Percentiles rank a stretch among this genome's conserved stretches.
phyloP scores from a whole-genome alignment of 2,329 filamentous ascomycete species.

The Geoglossum cookeanum region DNA sequence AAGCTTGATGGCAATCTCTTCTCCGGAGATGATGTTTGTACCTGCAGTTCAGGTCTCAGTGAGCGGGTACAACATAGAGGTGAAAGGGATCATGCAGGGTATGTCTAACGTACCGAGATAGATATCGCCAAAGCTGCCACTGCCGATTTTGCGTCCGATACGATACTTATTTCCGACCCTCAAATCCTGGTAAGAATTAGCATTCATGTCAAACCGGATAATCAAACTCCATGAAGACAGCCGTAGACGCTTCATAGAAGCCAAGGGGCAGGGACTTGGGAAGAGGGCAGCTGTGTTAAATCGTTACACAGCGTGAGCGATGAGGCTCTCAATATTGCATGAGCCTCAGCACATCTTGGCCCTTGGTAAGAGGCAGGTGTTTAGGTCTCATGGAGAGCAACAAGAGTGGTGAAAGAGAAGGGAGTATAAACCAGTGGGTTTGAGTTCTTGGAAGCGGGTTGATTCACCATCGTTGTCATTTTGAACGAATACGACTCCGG shows the following conservation, averaged over 20 bases:
- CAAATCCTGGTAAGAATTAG: slow-evolving; percentile 48
- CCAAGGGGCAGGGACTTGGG: slow-evolving; percentile 1
- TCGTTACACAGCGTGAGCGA: neutral
- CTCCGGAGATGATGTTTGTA: slow-evolving; percentile 98
- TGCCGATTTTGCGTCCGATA: slow-evolving; percentile 97
- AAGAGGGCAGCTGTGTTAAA: slow-evolving; percentile 6
- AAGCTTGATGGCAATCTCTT: slow-evolving; percentile 99
- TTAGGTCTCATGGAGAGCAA: slow-evolving; percentile 11
- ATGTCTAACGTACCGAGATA: slow-evolving; percentile 47
- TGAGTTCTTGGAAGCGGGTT: slow-evolving; percentile 19
- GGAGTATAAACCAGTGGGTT: slow-evolving; percentile 22
- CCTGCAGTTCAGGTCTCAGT: slow-evolving; percentile 28
- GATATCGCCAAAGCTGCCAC: slow-evolving; percentile 93
- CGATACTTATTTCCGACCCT: slow-evolving; percentile 99
- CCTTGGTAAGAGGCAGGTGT: slow-evolving; percentile 2
- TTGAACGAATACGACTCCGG: slow-evolving; percentile 14
- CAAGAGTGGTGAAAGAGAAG: slow-evolving; percentile 17
- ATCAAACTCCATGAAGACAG: slow-evolving; percentile 1
- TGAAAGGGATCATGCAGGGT: neutral
- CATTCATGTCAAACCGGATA: neutral
- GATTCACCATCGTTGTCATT: slow-evolving; percentile 44
- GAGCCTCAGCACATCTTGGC: neutral
- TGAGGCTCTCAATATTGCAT: neutral
- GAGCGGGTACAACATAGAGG: neutral
- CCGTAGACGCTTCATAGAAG: neutral